These are phyloP conservation scores for Sindora glabra DNA, from an alignment of 306 rosid species.

Conservation along the genomic window DNA sequence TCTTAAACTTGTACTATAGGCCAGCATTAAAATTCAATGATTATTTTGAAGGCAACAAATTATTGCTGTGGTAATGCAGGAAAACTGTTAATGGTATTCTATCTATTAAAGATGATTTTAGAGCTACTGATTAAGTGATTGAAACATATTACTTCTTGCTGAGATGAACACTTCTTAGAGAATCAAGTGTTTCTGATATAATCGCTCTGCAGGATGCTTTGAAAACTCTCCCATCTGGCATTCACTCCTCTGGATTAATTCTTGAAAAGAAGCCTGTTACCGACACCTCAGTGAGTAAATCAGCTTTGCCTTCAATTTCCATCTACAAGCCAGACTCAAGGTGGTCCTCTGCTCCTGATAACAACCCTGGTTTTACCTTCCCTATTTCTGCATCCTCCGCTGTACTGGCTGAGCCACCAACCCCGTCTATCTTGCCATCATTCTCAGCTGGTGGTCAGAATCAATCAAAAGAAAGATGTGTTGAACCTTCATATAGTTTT, in stretches of 20 bases:
- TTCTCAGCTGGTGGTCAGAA: conserved; percentile 26
- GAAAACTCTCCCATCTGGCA: conserved; percentile 19
- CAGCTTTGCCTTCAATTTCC: conserved; percentile 53
- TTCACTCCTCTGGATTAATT: conserved; percentile 9
- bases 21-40: neutral
- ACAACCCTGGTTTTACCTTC: conserved; percentile 61
- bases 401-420: conserved; percentile 62
- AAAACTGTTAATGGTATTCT: neutral
- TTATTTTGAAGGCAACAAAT: neutral
- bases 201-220: conserved; percentile 37
- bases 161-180: neutral
- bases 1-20: too few relatives aligned
- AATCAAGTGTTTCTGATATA: neutral
- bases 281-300: conserved; percentile 35
- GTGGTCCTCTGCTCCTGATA: conserved; percentile 50
- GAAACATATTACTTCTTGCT: neutral
- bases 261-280: conserved; percentile 27
- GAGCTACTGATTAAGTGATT: neutral
- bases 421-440: conserved; percentile 66
- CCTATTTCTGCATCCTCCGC: conserved; percentile 59
- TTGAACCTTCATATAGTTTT: conserved; percentile 47
- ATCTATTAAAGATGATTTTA: neutral
- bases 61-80: neutral
- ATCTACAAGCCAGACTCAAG: conserved; percentile 50
- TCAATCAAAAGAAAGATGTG: conserved; percentile 25